A percentile compares a stretch with the other conserved stretches of the same genome.
Conservation (phyloP, 495 filamentous ascomycete genomes). For the Penicillium canariense region DNA sequence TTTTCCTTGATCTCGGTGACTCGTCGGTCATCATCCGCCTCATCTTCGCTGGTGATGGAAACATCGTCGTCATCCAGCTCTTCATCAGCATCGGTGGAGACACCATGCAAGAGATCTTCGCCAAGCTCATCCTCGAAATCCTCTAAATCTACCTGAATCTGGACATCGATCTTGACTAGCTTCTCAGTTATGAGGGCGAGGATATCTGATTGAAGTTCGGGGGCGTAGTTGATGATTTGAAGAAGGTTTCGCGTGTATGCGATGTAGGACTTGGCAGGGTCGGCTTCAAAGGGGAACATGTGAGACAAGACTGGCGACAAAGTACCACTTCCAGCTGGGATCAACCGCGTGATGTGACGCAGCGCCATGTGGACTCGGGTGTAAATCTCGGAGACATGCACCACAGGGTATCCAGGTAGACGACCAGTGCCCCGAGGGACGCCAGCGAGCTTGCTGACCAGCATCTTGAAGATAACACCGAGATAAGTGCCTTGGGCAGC, state of each 20-base stretch:
- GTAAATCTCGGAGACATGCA: conserved; percentile 59
- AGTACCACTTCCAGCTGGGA: conserved; percentile 71
- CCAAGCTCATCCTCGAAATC: conserved; percentile 72
- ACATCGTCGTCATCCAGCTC: conserved; percentile 62
- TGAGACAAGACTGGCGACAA: conserved; percentile 60
- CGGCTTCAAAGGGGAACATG: conserved; percentile 73
- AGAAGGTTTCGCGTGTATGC: conserved; percentile 79
- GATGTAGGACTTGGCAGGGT: conserved; percentile 67
- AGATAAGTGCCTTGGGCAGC: conserved; percentile 73
- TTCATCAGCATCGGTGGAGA: conserved; percentile 40
- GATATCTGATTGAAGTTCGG: conserved; percentile 79
- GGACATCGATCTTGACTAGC: conserved; percentile 88
- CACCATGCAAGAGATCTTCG: conserved; percentile 47
- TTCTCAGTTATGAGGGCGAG: conserved; percentile 77
- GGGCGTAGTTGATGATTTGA: conserved; percentile 67
- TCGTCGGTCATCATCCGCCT: conserved; percentile 48
- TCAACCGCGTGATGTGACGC: conserved; percentile 70
- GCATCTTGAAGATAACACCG: conserved; percentile 65
- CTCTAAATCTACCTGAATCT: conserved; percentile 90
- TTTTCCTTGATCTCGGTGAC: conserved; percentile 68
- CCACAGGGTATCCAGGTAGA: conserved; percentile 57
- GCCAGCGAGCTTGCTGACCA: conserved; percentile 70
- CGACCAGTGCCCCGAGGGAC: conserved; percentile 50
- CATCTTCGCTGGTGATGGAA: conserved; percentile 42
- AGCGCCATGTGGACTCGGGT: conserved; percentile 71